phyloP scores from a whole-genome alignment of 78 protist genomes.

The Trichosphaerium sp. region DNA sequence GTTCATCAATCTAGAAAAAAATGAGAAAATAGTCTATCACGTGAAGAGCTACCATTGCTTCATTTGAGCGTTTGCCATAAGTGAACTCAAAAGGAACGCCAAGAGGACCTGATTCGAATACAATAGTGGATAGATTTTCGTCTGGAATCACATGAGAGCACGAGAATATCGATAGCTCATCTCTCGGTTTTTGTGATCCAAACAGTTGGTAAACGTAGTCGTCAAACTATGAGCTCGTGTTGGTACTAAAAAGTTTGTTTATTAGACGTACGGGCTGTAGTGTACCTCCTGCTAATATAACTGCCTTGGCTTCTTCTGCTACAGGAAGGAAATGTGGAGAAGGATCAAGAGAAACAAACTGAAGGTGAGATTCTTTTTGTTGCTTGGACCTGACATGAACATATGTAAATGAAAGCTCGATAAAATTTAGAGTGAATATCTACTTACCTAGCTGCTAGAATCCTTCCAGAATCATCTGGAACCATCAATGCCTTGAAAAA shows the following conservation, averaged over 20 bases:
- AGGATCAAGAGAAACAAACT: slow-evolving; percentile 13
- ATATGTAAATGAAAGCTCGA: too few species aligned
- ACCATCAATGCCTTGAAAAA: too few species aligned
- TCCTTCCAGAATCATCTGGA: too few species aligned
- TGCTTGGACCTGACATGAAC: too few species aligned
- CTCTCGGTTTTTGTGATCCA: neutral
- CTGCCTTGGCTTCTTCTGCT: slow-evolving; percentile 6
- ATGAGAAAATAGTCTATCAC: too few species aligned
- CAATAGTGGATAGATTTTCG: slow-evolving; percentile 7
- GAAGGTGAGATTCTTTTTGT: too few species aligned
- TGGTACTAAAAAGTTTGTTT: neutral
- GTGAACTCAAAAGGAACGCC: slow-evolving; percentile 25
- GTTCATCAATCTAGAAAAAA: neutral
- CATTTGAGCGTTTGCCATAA: too few species aligned
- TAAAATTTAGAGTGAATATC: too few species aligned
- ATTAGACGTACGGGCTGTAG: slow-evolving; percentile 38
- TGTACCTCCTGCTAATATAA: slow-evolving; percentile 69
- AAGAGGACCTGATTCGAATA: slow-evolving; percentile 15
- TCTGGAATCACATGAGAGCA: slow-evolving; percentile 66
- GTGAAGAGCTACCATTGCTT: too few species aligned
- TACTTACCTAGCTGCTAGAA: too few species aligned
- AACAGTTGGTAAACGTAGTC: slow-evolving; percentile 9
- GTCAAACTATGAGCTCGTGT: neutral
- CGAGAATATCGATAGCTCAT: neutral
- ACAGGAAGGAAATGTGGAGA: slow-evolving; percentile 17